Base-by-base conservation (phyloP, 2,329 filamentous ascomycete genomes). In the Paradendryphiella salina region DNA sequence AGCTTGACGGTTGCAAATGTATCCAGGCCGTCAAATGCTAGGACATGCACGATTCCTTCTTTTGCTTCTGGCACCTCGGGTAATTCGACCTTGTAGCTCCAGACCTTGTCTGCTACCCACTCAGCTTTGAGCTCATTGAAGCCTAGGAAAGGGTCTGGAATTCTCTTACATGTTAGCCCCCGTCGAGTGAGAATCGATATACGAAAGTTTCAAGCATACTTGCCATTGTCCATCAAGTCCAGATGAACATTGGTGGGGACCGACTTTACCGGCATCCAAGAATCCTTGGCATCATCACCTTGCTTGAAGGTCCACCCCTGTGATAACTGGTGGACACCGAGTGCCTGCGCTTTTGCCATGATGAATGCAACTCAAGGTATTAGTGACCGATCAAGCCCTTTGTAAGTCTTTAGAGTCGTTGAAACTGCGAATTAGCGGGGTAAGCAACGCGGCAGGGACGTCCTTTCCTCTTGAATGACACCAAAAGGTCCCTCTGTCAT, bases 21-120 rank as follows among this genome's bases (percentile, higher is more conserved):
- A 61, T 87, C 85, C 1, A 87, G 77, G 0, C 85, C 85, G 58
- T 85, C 79, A 50, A 87, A 85, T 8, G 83, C 80, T 4, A 87
- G 71, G 13, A 82, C 77, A 14, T 75, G 70, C 18, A 62, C 73
- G 6, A 59, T 59, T 23, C 69, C 66, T 32, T 69, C 54, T 17
- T 67, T 57, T 5, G 61, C 49, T 32, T 59, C 36, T n/a, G 51
- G 41, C 13, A 73, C 49, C 1, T 62, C 38, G 7, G 75, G 76
- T 8, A 79, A 61, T n/a, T 62, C 66, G 45, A 74, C 69, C 56
- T 65, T 73, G 67, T 80, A 80, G 9, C 70, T 75, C 78, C 78
- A 80, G 4, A 70, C 63, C 56, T 75, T 73, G 54, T 79, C 76
- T 15, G 72, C 76, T 13, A 80, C 76, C 78, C 78, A 80, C 65